Evolutionary conservation across 1,284 basidiomycete genomes (phyloP), one percentile per base, ranked within the genome.

Genomic region (Sparassis latifolia): DNA sequence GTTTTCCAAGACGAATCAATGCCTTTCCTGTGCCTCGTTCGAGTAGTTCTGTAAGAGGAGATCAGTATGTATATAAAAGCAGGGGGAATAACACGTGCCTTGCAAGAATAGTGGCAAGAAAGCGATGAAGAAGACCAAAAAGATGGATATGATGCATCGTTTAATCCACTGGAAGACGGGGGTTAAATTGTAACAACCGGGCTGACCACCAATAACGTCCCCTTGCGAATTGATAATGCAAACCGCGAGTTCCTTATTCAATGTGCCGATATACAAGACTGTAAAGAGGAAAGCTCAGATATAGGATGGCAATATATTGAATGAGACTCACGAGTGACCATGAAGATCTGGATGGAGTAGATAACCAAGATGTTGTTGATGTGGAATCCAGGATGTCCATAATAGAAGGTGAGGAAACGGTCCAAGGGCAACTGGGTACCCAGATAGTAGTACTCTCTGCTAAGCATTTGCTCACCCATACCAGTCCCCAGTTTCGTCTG

Each of bases 381-480:
- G 73, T 99, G 95, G 88, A 99, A 99, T 65, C 96, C 97, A 50
- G 97, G 95, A 75, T 99, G 97, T 55, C 92, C 97, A 63, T 98
- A 99, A 76, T 99, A 99, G 80, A 99, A 99, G 28, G 97, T 98
- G 58, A 99, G 76, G 86, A 99, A 99, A 39, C 97, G 90, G 69
- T 99, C 97, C 62, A 98, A 84, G 37, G 97, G 97, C 42, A 99
- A 78, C 69, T 99, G 97, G 5, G 97, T 99, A 50, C 97, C 97
- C 52, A 99, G 79, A 69, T 99, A 99, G 72, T 99, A 99, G 74
- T 99, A 99, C 73, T 99, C 97, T 65, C 97, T 86, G 70, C 94
- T 97, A 60, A 99, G 84, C 92, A 98, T 96, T 67, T 99, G 97
- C 71, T 99, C 97, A 63, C 96, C 97, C 97, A 99, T 99, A 76